These are phyloP conservation scores for Voacanga thouarsii DNA, from an alignment of 257 asterid genomes.

Conservation along the genomic window DNA sequence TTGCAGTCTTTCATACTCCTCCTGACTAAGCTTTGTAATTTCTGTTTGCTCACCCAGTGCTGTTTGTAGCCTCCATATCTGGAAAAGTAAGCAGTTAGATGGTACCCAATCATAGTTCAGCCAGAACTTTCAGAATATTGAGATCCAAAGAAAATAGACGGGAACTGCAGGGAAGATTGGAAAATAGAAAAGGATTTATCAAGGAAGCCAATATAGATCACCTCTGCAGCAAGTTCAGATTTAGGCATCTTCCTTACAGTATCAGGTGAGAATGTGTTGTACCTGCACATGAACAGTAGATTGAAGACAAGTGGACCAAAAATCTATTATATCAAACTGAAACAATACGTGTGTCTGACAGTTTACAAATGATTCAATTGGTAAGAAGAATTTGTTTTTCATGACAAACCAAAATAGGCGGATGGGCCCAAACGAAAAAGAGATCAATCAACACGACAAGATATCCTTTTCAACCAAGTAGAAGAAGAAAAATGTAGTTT, in stretches of 20 bases:
- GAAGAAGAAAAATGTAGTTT: no score
- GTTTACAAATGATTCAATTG: neutral
- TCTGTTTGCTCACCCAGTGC: constrained; percentile 74
- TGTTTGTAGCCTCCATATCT: constrained; percentile 87
- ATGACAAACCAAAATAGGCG: neutral
- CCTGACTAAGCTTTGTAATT: constrained; percentile 75
- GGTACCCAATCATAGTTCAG: neutral
- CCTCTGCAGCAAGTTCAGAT: constrained; percentile 84
- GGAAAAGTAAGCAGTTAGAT: constrained; percentile 14
- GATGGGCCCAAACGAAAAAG: neutral
- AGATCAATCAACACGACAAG: neutral
- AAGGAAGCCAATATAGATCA: constrained; percentile 21
- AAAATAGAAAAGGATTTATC: neutral
- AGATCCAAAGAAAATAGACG: neutral
- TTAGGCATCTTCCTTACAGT: constrained; percentile 82
- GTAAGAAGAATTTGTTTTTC: neutral
- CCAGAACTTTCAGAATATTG: neutral
- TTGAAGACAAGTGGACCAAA: neutral
- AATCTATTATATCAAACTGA: neutral
- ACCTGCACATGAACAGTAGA: constrained; percentile 37
- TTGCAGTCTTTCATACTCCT: constrained; percentile 83
- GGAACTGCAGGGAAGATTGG: neutral
- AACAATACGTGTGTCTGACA: neutral
- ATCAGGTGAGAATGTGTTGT: constrained; percentile 83
- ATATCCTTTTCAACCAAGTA: neutral